Percentiles rank a stretch among this genome's conserved stretches.
Conservation (phyloP, 768 basidiomycete species). For the Lyophyllum shimeji region DNA sequence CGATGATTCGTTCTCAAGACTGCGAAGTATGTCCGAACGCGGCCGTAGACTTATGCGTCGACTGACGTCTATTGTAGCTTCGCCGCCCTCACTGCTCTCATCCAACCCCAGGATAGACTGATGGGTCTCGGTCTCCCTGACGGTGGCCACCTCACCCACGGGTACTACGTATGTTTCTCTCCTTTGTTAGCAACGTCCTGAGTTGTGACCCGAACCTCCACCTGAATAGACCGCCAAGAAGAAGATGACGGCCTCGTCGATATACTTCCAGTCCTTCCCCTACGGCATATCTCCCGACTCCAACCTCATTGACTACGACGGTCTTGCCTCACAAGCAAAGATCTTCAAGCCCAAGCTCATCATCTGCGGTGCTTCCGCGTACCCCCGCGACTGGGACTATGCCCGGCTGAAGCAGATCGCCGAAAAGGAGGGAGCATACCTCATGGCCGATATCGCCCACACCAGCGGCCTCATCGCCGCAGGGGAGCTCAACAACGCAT, state of each 20-base stretch:
- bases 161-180: constrained; percentile 74
- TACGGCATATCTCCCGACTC: constrained; percentile 82
- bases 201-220: constrained; percentile 9
- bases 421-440: constrained; percentile 85
- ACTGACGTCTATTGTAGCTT: constrained; percentile 57
- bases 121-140: constrained; percentile 99
- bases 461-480: constrained; percentile 95
- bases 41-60: neutral
- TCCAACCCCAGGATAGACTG: constrained; percentile 95
- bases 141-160: constrained; percentile 96
- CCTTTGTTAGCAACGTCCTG: neutral
- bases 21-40: constrained; percentile 66
- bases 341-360: constrained; percentile 94
- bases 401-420: constrained; percentile 75
- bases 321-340: constrained; percentile 80
- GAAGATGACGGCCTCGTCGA: constrained; percentile 99
- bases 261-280: constrained; percentile 99
- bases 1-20: constrained; percentile 44
- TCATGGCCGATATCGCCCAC: constrained; percentile 98
- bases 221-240: constrained; percentile 85
- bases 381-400: constrained; percentile 99
- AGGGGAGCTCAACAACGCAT: constrained; percentile 86
- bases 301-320: constrained; percentile 87
- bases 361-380: constrained; percentile 98
- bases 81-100: constrained; percentile 91